Evolutionary conservation across 2,329 filamentous ascomycete genomes (phyloP), one percentile per base, ranked within the genome.

Genomic region (Tolypocladium cylindrosporum): DNA sequence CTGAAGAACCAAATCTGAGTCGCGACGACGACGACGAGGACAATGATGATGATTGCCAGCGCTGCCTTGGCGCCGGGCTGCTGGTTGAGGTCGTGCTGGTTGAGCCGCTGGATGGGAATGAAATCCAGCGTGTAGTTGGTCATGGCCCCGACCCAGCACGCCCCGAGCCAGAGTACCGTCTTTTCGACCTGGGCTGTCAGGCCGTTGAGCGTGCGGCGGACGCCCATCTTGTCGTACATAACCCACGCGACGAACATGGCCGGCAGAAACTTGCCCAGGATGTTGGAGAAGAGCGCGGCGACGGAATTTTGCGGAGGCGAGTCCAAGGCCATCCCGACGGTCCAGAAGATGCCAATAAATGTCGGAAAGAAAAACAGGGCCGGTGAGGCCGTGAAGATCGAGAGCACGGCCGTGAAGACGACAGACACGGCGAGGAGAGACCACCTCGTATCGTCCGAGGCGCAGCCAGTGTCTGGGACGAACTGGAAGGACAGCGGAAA

Each of bases 101-200:
- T 97, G n/a, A 99, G 80, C 2, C 94, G 87, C 71, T 91, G 85
- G 63, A 99, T 94, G 0, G 94, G 94, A 61, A 99, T 97, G 74
- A 90, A 88, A 66, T 91, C 89, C 67, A 99, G 90, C 0, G 94
- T 97, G 73, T 97, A 95, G 73, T 97, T 97, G 67, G 93, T 93
- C 63, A 99, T 75, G 1, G 90, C 87, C 19, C 92, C 94, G 43
- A 97, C 84, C 88, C 95, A 99, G 68, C 89, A 91, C 9, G 86
- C 87, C 1, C 92, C 92, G 1, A 99, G 78, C 88, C 91, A 97
- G 36, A 97, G 79, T 3, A 97, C 73, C 0, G 91, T 90, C 77
- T 96, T 97, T 68, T 96, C 93, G 50, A 96, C 66, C 68, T 96
- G 93, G 0, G 92, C 91, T 0, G 84, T 87, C 2, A 97, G 79